A percentile compares a stretch with the other conserved stretches of the same genome.
phyloP scores from a whole-genome alignment of 2,329 filamentous ascomycete species.

The Huntiella abstrusa region DNA sequence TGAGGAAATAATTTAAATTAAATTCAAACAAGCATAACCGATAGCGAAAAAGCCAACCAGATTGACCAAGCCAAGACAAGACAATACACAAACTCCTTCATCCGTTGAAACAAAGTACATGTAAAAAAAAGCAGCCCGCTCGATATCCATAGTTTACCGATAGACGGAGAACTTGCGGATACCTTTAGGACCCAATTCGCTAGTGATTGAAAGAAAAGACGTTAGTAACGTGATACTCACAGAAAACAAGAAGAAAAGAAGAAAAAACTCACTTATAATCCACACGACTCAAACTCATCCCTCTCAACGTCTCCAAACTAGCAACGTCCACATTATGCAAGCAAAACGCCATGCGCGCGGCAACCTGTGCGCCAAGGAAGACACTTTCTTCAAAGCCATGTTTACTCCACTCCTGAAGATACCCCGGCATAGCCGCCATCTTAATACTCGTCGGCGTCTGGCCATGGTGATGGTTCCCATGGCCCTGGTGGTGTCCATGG shows the following conservation, averaged over 20 bases:
- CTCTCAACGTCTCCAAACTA: slow-evolving; percentile 31
- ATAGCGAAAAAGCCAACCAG: too few species aligned
- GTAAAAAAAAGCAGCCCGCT: background rate
- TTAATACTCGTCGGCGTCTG: slow-evolving; percentile 74
- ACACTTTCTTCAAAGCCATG: slow-evolving; percentile 60
- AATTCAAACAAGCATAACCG: too few species aligned
- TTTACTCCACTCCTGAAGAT: slow-evolving; percentile 83
- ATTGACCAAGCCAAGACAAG: too few species aligned
- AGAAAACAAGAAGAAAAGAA: background rate
- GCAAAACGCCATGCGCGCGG: slow-evolving; percentile 43
- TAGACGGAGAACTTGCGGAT: slow-evolving; percentile 36
- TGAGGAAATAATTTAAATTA: too few species aligned
- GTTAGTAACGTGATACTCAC: background rate
- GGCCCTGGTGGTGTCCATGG: slow-evolving; percentile 20
- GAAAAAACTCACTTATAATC: slow-evolving; percentile 37
- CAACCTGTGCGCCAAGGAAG: slow-evolving; percentile 77
- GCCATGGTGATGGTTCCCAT: slow-evolving; percentile 34
- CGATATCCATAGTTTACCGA: slow-evolving; percentile 16
- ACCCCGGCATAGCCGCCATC: slow-evolving; percentile 57
- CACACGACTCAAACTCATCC: slow-evolving; percentile 37
- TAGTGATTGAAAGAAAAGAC: slow-evolving; percentile 14
- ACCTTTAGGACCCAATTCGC: slow-evolving; percentile 35
- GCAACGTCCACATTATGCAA: slow-evolving; percentile 37
- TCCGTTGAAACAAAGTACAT: background rate
- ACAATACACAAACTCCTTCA: too few species aligned